A percentile compares a stretch with the other conserved stretches of the same genome.
These are phyloP conservation scores for Telfairia occidentalis DNA, from an alignment of 331 rosid genomes.

Conservation along the genomic window DNA sequence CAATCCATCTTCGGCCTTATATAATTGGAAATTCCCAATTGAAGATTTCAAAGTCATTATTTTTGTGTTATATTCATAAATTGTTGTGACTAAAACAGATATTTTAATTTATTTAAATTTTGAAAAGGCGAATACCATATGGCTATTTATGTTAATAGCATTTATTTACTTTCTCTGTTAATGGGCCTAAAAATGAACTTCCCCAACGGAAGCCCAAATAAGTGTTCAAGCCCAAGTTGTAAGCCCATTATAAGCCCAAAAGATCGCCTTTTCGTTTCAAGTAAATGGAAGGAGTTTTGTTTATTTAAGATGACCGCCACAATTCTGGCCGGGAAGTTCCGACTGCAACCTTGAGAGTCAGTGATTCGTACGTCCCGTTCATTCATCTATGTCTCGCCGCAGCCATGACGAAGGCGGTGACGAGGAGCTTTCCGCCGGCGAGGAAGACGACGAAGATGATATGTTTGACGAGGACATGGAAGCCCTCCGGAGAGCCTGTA, in stretches of 20 bases:
- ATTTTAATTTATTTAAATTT: no score
- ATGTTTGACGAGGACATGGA: constrained; percentile 52
- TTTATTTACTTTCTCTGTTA: no score
- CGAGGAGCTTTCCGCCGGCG: constrained; percentile 20
- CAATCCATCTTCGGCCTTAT: no score
- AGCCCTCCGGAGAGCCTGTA: constrained; percentile 54
- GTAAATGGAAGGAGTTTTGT: not conserved
- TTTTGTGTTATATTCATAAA: no score
- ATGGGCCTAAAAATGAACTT: no score
- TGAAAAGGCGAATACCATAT: no score
- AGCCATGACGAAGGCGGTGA: constrained; percentile 15
- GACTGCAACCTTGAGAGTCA: not conserved
- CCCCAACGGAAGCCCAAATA: not conserved
- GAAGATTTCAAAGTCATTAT: no score
- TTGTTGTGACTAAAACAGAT: no score
- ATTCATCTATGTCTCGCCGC: not conserved
- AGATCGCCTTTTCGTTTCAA: not conserved
- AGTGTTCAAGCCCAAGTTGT: not conserved
- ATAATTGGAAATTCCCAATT: no score
- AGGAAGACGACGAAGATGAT: constrained; percentile 40
- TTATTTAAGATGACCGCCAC: not conserved
- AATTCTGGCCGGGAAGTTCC: not conserved
- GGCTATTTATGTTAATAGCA: no score
- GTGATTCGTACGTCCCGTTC: not conserved
- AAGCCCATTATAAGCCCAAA: not conserved